phyloP scores from a whole-genome alignment of 1,284 basidiomycete genomes.

The Inonotus obliquus region DNA sequence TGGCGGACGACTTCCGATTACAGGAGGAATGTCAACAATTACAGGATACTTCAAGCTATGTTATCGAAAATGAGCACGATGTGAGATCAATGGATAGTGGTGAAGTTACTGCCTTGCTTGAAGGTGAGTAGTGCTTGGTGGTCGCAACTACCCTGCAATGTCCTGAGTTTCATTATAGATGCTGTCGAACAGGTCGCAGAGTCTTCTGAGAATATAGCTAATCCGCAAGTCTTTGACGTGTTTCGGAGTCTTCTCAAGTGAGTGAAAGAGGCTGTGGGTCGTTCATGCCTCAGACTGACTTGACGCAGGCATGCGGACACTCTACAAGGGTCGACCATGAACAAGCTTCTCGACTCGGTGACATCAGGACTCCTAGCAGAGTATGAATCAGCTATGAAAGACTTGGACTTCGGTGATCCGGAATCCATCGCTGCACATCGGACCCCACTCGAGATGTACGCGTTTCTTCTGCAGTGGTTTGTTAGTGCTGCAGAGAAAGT shows the following conservation, averaged over 20 bases:
- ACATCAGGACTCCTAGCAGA: constrained; percentile 67
- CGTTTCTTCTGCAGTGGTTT: constrained; percentile 86
- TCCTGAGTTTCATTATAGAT: constrained; percentile 34
- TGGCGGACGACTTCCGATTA: constrained; percentile 51
- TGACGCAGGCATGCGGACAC: constrained; percentile 41
- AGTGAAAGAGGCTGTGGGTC: constrained; percentile 7
- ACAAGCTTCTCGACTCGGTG: constrained; percentile 75
- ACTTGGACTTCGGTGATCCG: constrained; percentile 68
- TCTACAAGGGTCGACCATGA: constrained; percentile 59
- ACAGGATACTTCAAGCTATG: constrained; percentile 53
- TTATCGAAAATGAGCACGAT: constrained; percentile 63
- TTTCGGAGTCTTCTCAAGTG: constrained; percentile 73
- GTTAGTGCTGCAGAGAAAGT: constrained; percentile 73
- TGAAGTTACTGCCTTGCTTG: constrained; percentile 41
- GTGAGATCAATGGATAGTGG: constrained; percentile 43
- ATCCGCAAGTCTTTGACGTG: constrained; percentile 69
- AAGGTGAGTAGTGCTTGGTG: constrained; percentile 35
- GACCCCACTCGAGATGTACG: constrained; percentile 79
- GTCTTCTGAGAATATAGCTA: constrained; percentile 62
- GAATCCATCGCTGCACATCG: constrained; percentile 68
- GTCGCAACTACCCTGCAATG: not conserved
- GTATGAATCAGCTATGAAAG: constrained; percentile 60
- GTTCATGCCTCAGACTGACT: not conserved
- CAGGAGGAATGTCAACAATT: constrained; percentile 70
- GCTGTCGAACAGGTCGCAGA: constrained; percentile 75